These are phyloP conservation scores for Brassica napus DNA, from an alignment of 345 rosid species.

Conservation along the genomic window DNA sequence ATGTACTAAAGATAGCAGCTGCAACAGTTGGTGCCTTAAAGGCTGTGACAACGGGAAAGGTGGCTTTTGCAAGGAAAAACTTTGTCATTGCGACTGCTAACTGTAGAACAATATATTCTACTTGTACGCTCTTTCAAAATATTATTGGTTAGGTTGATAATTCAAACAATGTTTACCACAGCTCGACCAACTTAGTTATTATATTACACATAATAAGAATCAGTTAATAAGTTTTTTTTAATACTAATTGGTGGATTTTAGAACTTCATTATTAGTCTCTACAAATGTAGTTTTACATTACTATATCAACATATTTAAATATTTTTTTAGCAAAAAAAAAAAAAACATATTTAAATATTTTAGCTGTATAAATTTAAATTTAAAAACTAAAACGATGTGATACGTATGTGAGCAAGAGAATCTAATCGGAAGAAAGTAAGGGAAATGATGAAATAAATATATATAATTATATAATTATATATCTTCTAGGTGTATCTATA, in stretches of 20 bases:
- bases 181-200: not conserved
- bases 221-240: not conserved
- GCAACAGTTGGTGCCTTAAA: not conserved
- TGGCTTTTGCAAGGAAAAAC: not conserved
- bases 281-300: not conserved
- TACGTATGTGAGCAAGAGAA: not conserved
- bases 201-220: not conserved
- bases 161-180: not conserved
- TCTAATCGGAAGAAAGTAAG: not conserved
- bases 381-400: not conserved
- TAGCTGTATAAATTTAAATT: too few relatives aligned
- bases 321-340: too few relatives aligned
- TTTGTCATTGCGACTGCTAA: slow-evolving; percentile 4
- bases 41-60: slow-evolving; percentile 22
- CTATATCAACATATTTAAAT: not conserved
- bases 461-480: not conserved
- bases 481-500: not conserved
- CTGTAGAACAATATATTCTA: not conserved
- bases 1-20: not conserved
- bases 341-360: too few relatives aligned
- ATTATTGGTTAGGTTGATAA: not conserved
- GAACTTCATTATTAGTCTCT: not conserved
- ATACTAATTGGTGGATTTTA: not conserved
- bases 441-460: not conserved
- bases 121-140: not conserved